phyloP scores from a whole-genome alignment of 2,329 filamentous ascomycete species.

The Aspergillus sojae region DNA sequence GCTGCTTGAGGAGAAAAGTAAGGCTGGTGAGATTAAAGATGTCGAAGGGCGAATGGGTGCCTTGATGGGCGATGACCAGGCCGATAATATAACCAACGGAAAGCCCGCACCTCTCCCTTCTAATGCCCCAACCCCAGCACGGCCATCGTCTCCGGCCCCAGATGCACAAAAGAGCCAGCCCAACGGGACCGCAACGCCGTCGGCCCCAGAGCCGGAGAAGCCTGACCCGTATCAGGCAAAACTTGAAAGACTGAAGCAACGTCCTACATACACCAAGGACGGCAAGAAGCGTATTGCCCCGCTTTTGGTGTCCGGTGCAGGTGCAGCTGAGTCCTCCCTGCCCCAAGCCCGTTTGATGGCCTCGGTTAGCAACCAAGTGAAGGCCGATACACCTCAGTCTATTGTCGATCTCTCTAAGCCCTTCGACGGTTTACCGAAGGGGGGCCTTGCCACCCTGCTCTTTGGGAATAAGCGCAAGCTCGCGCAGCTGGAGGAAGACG shows the following conservation, averaged over 20 bases:
- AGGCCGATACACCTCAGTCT: conserved; percentile 75
- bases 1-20: conserved; percentile 85
- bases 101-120: conserved; percentile 39
- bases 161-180: conserved; percentile 38
- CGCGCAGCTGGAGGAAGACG: conserved; percentile 71
- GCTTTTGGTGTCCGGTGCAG: conserved; percentile 85
- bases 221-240: conserved; percentile 61
- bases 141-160: conserved; percentile 33
- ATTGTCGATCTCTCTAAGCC: conserved; percentile 90
- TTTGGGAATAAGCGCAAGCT: conserved; percentile 93
- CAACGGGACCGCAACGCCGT: conserved; percentile 38
- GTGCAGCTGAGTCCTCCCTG: conserved; percentile 81
- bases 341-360: conserved; percentile 88
- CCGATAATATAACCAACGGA: conserved; percentile 55
- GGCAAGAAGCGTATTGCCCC: conserved; percentile 96
- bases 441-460: conserved; percentile 81
- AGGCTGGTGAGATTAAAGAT: conserved; percentile 83
- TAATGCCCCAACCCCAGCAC: conserved; percentile 49
- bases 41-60: conserved; percentile 96
- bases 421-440: conserved; percentile 88
- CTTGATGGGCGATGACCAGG: conserved; percentile 84
- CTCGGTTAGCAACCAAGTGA: conserved; percentile 65
- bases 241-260: conserved; percentile 76
- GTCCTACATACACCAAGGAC: conserved; percentile 93
- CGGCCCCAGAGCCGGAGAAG: conserved; percentile 40